Conservation (phyloP, 768 basidiomycete genomes). For the Mycena venus region DNA sequence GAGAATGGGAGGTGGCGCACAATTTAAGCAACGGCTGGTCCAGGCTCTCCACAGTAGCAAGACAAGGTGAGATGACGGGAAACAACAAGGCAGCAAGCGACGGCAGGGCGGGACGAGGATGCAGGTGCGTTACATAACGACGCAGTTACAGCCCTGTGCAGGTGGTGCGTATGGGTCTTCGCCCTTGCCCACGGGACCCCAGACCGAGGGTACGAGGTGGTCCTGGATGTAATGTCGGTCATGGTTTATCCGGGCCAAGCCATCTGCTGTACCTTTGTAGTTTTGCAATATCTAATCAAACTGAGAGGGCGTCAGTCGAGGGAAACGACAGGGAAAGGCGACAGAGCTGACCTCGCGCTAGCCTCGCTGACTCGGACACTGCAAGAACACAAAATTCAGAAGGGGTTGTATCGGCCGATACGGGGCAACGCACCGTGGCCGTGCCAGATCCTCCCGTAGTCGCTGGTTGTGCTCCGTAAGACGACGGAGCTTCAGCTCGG, state of each 20-base stretch:
- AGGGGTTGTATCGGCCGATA: background rate
- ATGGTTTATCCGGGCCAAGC: background rate
- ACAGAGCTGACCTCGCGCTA: constrained; percentile 72
- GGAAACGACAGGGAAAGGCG: background rate
- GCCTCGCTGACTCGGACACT: constrained; percentile 91
- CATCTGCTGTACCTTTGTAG: constrained; percentile 70
- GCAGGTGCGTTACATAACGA: constrained; percentile 69
- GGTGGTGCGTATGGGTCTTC: constrained; percentile 95
- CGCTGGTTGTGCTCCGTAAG: constrained; percentile 95
- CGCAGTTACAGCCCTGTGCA: constrained; percentile 78
- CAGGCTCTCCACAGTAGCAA: constrained; percentile 29
- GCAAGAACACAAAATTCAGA: background rate
- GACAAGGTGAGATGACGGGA: constrained; percentile 8
- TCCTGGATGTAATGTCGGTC: background rate
- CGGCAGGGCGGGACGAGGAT: background rate
- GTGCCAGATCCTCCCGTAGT: constrained; percentile 87
- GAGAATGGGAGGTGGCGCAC: constrained; percentile 13
- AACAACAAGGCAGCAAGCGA: constrained; percentile 6
- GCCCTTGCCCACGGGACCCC: constrained; percentile 91
- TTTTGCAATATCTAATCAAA: constrained; percentile 94
- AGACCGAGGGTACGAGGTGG: constrained; percentile 88
- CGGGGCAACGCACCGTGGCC: constrained; percentile 66
- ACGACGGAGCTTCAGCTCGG: constrained; percentile 94
- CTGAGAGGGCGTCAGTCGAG: constrained; percentile 54
- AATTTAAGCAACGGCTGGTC: constrained; percentile 32